Conservation (phyloP, 805 yeast genomes). For the Candida morakotiae region DNA sequence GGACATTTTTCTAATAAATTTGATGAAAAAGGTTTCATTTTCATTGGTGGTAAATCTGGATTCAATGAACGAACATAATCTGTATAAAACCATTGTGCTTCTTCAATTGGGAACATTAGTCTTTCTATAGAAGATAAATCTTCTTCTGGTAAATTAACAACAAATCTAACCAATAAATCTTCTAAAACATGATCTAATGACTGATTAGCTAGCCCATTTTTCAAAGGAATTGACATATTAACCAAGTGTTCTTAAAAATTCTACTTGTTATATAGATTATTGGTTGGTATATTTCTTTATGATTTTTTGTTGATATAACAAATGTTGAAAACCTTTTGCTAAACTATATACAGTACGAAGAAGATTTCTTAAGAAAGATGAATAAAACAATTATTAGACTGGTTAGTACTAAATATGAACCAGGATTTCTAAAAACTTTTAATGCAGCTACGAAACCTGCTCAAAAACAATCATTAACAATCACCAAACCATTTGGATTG, state of each 20-base stretch:
- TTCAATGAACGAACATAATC: conserved; percentile 75
- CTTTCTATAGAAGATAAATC: conserved; percentile 79
- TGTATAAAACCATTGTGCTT: conserved; percentile 96
- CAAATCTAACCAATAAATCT: conserved; percentile 84
- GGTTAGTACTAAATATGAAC: conserved; percentile 12
- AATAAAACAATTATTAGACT: neutral
- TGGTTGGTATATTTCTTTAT: too few relatives aligned
- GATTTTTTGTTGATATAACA: conserved; percentile 3
- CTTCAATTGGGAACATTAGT: conserved; percentile 90
- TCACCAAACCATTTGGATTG: conserved; percentile 38
- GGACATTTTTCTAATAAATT: conserved; percentile 68
- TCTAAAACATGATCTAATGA: conserved; percentile 72
- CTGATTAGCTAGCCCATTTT: conserved; percentile 54
- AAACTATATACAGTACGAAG: neutral
- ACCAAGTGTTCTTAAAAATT: neutral
- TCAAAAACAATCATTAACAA: conserved; percentile 24
- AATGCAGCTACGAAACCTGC: conserved; percentile 38
- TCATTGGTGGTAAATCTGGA: conserved; percentile 71
- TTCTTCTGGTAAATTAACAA: conserved; percentile 87
- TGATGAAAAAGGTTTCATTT: conserved; percentile 72
- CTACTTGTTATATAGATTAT: neutral
- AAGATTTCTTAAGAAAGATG: neutral
- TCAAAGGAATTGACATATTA: conserved; percentile 57
- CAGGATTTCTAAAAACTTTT: conserved; percentile 34
- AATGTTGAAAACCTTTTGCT: neutral